Percentiles rank a stretch among this genome's conserved stretches.
phyloP scores from a whole-genome alignment of 2,329 filamentous ascomycete genomes.

The Chaetothyriales sp. region DNA sequence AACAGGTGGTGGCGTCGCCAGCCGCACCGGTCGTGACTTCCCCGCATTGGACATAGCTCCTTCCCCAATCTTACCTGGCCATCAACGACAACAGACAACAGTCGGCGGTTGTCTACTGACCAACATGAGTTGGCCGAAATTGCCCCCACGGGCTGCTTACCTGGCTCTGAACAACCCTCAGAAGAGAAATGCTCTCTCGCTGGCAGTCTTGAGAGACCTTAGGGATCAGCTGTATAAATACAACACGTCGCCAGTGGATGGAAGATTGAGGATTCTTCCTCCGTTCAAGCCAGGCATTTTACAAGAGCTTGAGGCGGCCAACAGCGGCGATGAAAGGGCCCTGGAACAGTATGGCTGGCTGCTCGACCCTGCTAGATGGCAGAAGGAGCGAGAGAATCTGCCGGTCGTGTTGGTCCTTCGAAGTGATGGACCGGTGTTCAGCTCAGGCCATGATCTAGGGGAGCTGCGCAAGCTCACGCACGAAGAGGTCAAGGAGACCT shows the following conservation, averaged over 20 bases:
- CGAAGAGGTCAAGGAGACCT: constrained; percentile 16
- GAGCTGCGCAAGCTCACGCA: constrained; percentile 12
- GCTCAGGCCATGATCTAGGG: constrained; percentile 15
- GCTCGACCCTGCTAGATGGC: constrained; percentile 10
- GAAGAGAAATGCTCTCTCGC: constrained; percentile 13
- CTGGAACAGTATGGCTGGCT: constrained; percentile 13
- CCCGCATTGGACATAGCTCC: neutral
- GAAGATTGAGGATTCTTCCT: constrained; percentile 11
- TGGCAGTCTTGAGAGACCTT: constrained; percentile 13
- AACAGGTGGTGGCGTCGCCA: too few species aligned
- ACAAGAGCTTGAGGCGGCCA: constrained; percentile 11
- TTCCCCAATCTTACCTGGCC: neutral
- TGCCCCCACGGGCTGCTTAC: constrained; percentile 12
- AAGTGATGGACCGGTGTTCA: constrained; percentile 15
- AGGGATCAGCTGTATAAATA: constrained; percentile 12
- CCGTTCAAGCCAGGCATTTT: constrained; percentile 14
- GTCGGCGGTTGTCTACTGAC: neutral
- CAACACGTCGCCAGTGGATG: constrained; percentile 14
- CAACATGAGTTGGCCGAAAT: constrained; percentile 11
- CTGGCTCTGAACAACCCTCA: constrained; percentile 12
- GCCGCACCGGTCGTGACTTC: neutral
- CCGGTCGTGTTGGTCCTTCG: constrained; percentile 15
- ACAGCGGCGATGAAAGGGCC: constrained; percentile 3
- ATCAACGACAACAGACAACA: neutral
- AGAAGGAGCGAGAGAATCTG: constrained; percentile 11